phyloP scores from a whole-genome alignment of 805 yeast species.

The Schwanniomyces occidentalis region DNA sequence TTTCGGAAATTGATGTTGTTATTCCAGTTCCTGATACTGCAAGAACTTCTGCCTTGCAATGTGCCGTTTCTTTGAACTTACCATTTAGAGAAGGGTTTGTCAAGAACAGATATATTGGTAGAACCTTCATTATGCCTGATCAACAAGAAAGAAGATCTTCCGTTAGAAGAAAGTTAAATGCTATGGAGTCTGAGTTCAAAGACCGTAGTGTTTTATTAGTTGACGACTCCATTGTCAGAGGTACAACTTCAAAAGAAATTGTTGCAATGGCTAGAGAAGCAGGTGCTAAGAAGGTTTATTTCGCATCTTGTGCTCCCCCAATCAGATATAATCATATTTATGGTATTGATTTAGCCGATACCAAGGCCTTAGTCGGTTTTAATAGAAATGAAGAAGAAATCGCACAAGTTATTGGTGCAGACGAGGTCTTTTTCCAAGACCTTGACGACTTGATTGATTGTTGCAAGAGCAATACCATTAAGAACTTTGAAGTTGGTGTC shows the following conservation, averaged over 20 bases:
- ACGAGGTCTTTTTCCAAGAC: constrained; percentile 84
- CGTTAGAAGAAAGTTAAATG: constrained; percentile 91
- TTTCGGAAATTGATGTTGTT: constrained; percentile 77
- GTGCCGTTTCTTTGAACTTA: constrained; percentile 75
- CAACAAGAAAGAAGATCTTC: constrained; percentile 92
- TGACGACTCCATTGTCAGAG: constrained; percentile 96
- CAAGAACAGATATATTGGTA: constrained; percentile 93
- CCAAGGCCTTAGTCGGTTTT: constrained; percentile 89
- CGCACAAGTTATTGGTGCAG: constrained; percentile 81
- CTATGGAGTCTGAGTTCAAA: constrained; percentile 90
- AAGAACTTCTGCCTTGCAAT: constrained; percentile 91
- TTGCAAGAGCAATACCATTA: constrained; percentile 55
- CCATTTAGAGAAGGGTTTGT: constrained; percentile 97
- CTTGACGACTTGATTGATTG: constrained; percentile 81
- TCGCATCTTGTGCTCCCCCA: constrained; percentile 98
- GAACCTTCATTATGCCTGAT: constrained; percentile 98
- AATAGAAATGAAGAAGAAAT: constrained; percentile 73
- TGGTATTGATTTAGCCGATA: constrained; percentile 96
- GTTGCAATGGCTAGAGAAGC: constrained; percentile 99
- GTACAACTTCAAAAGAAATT: constrained; percentile 95
- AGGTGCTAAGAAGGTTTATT: constrained; percentile 92
- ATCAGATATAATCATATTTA: constrained; percentile 93
- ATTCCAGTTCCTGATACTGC: constrained; percentile 98
- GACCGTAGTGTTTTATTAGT: constrained; percentile 85
- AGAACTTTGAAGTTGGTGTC: constrained; percentile 90